Conservation (phyloP, 345 rosid species). For the Salix exigua region DNA sequence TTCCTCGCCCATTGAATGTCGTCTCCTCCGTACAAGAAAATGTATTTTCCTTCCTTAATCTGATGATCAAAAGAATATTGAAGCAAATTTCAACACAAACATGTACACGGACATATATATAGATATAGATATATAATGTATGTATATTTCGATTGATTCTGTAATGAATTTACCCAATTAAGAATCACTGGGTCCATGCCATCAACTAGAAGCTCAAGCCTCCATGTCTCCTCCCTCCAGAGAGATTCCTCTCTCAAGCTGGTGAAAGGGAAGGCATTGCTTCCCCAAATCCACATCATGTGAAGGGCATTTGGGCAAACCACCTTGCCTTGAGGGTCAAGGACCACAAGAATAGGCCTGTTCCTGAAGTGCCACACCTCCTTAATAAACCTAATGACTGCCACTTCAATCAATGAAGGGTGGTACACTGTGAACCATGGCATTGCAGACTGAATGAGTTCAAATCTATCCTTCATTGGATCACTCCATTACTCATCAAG, state of each 20-base stretch:
- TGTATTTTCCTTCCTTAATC: constrained; percentile 72
- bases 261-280: constrained; percentile 89
- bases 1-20: constrained; percentile 73
- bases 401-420: constrained; percentile 57
- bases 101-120: too few relatives aligned
- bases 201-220: constrained; percentile 73
- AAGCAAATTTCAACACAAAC: not conserved
- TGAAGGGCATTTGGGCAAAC: constrained; percentile 81
- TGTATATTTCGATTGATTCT: not conserved
- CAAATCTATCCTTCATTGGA: constrained; percentile 38
- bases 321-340: constrained; percentile 82
- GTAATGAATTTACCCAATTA: constrained; percentile 51
- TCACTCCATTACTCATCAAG: constrained; percentile 28
- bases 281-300: constrained; percentile 99
- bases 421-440: constrained; percentile 78
- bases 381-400: constrained; percentile 60
- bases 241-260: constrained; percentile 68
- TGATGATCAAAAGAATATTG: constrained; percentile 15
- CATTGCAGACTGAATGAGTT: constrained; percentile 53
- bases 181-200: constrained; percentile 68
- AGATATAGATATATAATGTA: not conserved
- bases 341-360: constrained; percentile 83
- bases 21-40: constrained; percentile 88
- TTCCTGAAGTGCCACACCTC: constrained; percentile 84
- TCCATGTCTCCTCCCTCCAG: constrained; percentile 74